Conservation (phyloP, 2,329 filamentous ascomycete genomes). For the Rhynchosporium graminicola region DNA sequence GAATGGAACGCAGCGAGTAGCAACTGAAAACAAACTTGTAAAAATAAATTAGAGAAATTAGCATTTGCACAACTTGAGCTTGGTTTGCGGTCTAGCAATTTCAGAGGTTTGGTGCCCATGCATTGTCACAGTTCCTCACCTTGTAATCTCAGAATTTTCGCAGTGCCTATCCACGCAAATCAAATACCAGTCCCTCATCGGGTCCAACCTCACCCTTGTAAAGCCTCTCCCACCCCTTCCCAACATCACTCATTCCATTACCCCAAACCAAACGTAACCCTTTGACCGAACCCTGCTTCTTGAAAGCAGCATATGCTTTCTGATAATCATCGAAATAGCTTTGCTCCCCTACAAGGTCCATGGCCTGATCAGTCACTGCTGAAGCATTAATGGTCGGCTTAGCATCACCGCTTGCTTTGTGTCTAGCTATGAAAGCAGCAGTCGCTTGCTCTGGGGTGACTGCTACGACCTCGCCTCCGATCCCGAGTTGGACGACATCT, state of each 20-base stretch:
- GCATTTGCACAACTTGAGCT: background rate
- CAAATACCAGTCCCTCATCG: slow-evolving; percentile 30
- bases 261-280: slow-evolving; percentile 31
- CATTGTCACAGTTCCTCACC: background rate
- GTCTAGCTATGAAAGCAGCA: slow-evolving; percentile 21
- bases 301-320: slow-evolving; percentile 23
- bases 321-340: slow-evolving; percentile 27
- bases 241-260: slow-evolving; percentile 32
- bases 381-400: slow-evolving; percentile 28
- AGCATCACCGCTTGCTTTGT: slow-evolving; percentile 3
- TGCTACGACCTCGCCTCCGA: slow-evolving; percentile 28
- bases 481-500: slow-evolving; percentile 22
- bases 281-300: slow-evolving; percentile 24
- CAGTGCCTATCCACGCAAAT: slow-evolving; percentile 7
- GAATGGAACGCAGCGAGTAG: background rate
- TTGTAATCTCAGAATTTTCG: background rate
- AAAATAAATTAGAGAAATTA: background rate
- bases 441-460: slow-evolving; percentile 24
- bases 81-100: background rate
- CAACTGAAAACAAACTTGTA: background rate
- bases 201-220: slow-evolving; percentile 30
- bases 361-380: slow-evolving; percentile 23
- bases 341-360: slow-evolving; percentile 24
- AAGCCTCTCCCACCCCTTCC: slow-evolving; percentile 31
- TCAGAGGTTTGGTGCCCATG: no score